Base-by-base conservation (phyloP, 1,284 basidiomycete genomes). In the Irpex sp. region DNA sequence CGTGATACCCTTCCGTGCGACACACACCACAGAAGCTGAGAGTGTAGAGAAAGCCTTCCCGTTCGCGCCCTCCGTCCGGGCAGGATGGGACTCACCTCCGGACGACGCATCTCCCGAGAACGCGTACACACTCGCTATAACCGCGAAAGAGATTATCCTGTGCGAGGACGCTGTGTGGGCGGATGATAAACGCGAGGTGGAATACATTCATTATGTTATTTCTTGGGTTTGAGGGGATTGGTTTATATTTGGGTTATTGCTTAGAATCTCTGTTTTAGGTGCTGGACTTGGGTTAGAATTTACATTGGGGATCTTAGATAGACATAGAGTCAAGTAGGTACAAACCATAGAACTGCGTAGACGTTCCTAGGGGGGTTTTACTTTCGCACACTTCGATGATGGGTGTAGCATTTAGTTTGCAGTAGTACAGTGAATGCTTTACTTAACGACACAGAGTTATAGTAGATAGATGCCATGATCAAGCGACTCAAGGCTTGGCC, bases 1-100 rank as follows among this genome's bases (percentile, higher is more conserved):
- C 11, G 80, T 93, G 49, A 83, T 93, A 35, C 90, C 93, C 0
- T 79, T 91, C 0, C 88, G 92, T 0, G 72, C 78, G 0, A 91
- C 88, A 0, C 90, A 92, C 67, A 68, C 75, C 0, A 70, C 70
- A 5, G 92, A 94, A 74, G 85, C 83, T 0, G 75, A 70, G 33
- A 82, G 82, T 0, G 72, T 93, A 37, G 86, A 89, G 63, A 68
- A 70, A 1, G 78, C 84, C 0, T 94, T 94, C 70, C 76, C 77
- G 1, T 65, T 60, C 13, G 63, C 50, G 57, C 66, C 56, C 43
- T 57, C 50, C n/a, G 53, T 60, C 19, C 35, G 31, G 13, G 54
- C 55, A 58, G 61, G 58, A n/a, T 54, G 49, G 56, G 17, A 37
- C 36, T 63, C 43, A 2, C 53, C 62, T 33, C 33, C 57, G 3